Evolutionary conservation across 2,329 filamentous ascomycete species (phyloP).

Genomic region (Fusarium secorum): DNA sequence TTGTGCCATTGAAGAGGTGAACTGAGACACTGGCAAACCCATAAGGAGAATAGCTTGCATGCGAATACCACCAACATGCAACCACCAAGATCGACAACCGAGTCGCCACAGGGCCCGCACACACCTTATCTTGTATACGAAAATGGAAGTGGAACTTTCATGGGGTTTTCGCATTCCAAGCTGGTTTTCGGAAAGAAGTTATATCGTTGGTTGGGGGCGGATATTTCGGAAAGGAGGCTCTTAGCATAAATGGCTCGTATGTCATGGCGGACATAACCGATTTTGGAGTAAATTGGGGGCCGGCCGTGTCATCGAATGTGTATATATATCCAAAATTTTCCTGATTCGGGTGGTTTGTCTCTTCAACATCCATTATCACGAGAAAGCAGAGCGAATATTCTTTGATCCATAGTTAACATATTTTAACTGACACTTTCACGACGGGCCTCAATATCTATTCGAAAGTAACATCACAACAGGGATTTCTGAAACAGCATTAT

Average conservation of each 20-base stretch:
- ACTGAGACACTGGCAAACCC: neutral
- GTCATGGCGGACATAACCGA: neutral
- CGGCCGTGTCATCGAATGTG: neutral
- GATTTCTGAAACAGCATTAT: neutral
- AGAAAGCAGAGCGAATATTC: neutral
- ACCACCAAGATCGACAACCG: neutral
- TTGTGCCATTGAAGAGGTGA: neutral
- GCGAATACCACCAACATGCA: neutral
- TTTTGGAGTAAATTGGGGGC: neutral
- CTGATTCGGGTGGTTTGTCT: neutral
- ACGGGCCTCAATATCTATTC: neutral
- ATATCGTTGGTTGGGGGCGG: slow-evolving; percentile 5
- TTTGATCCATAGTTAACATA: neutral
- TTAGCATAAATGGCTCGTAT: slow-evolving; percentile 14
- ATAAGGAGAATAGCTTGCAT: neutral
- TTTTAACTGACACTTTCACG: too few relatives aligned
- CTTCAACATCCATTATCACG: neutral
- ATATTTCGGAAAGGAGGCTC: slow-evolving; percentile 7
- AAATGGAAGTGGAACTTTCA: slow-evolving; percentile 5
- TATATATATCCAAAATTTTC: neutral
- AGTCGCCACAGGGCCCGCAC: slow-evolving; percentile 8
- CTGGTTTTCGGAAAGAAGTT: slow-evolving; percentile 14
- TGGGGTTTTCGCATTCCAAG: slow-evolving; percentile 16
- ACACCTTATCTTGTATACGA: neutral
- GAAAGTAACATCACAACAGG: too few relatives aligned